Percentiles rank a stretch among this genome's conserved stretches.
phyloP scores from a whole-genome alignment of 2,329 filamentous ascomycete species.

The Keithomyces neogunnii region DNA sequence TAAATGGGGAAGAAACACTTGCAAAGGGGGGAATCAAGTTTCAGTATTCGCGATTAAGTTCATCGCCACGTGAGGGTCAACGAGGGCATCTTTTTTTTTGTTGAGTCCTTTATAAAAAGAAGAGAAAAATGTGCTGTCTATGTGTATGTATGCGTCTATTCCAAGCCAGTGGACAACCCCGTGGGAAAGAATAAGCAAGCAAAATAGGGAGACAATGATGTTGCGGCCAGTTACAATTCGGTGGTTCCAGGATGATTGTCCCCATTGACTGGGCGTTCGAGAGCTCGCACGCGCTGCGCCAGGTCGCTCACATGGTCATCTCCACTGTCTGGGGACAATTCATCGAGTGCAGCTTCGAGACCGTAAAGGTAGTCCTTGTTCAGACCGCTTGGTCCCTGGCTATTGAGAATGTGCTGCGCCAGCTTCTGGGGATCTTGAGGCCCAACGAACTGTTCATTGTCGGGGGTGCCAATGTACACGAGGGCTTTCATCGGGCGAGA shows the following conservation, averaged over 20 bases:
- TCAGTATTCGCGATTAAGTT: not conserved
- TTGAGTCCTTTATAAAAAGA: not conserved
- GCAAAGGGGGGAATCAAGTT: not conserved
- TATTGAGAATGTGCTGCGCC: slow-evolving; percentile 71
- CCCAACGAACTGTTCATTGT: slow-evolving; percentile 86
- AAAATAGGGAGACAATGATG: not conserved
- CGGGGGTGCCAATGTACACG: slow-evolving; percentile 90
- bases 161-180: not conserved
- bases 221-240: not conserved
- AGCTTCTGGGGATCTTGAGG: slow-evolving; percentile 70
- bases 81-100: not conserved
- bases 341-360: slow-evolving; percentile 66
- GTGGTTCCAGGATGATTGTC: not conserved
- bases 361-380: slow-evolving; percentile 85
- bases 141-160: not conserved
- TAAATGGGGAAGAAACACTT: not conserved
- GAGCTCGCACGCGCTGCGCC: slow-evolving; percentile 58
- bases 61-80: not conserved
- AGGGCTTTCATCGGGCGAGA: slow-evolving; percentile 44
- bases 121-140: slow-evolving; percentile 1
- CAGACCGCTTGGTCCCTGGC: slow-evolving; percentile 74
- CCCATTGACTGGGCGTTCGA: slow-evolving; percentile 27
- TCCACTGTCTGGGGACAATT: slow-evolving; percentile 64
- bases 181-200: not conserved
- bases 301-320: slow-evolving; percentile 83